Conservation (phyloP, 1,284 basidiomycete species). For the Pascua sp. region DNA sequence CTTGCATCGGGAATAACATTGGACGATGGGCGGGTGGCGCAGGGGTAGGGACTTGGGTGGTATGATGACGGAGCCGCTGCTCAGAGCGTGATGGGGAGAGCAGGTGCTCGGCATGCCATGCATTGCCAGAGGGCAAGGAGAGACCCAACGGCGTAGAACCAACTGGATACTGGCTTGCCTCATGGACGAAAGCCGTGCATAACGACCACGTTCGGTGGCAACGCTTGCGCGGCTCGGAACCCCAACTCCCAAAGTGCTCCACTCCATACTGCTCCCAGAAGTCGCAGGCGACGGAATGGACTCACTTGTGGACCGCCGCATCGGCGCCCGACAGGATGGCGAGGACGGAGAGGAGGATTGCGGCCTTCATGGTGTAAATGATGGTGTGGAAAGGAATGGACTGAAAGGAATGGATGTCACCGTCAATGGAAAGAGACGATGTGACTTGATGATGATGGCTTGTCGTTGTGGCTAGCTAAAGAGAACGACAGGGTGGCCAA, state of each 20-base stretch:
- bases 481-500: too few relatives aligned
- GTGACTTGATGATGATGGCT: not conserved
- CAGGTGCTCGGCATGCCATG: too few relatives aligned
- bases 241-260: slow-evolving; percentile 2
- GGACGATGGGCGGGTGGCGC: not conserved
- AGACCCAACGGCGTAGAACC: too few relatives aligned
- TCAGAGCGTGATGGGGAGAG: too few relatives aligned
- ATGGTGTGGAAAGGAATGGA: slow-evolving; percentile 16
- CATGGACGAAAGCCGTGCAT: too few relatives aligned
- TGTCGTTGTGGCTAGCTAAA: too few relatives aligned
- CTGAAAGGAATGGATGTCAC: slow-evolving; percentile 8
- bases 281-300: slow-evolving; percentile 11
- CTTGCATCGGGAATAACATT: not conserved
- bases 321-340: slow-evolving; percentile 55
- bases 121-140: too few relatives aligned
- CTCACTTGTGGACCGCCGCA: slow-evolving; percentile 44
- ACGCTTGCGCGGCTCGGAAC: slow-evolving; percentile 31
- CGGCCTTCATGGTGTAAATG: slow-evolving; percentile 56
- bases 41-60: too few relatives aligned
- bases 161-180: too few relatives aligned
- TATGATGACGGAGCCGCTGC: too few relatives aligned
- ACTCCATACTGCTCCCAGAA: too few relatives aligned
- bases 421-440: not conserved
- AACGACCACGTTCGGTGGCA: slow-evolving; percentile 20
- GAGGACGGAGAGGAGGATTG: slow-evolving; percentile 67